Evolutionary conservation across 2,329 filamentous ascomycete genomes (phyloP), one percentile per base, ranked within the genome.

Genomic region (Dothidotthia symphoricarpi): DNA sequence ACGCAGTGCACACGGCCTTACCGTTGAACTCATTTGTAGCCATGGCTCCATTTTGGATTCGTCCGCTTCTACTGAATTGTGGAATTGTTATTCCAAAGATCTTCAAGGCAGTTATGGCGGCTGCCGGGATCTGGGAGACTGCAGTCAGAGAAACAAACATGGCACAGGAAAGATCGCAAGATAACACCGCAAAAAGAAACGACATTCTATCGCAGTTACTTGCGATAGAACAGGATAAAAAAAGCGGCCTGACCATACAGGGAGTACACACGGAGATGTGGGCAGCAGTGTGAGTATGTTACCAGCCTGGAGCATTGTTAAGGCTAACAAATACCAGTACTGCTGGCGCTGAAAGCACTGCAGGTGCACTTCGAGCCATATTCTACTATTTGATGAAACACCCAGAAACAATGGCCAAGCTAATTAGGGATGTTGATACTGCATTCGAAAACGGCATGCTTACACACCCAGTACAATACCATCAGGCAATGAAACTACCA

Each of bases 401-500:
- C 34, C 62, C 62, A 1, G 28, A 38, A 6, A 40, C 39, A 12
- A 35, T 56, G 1, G 14, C 12, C 10, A 48, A 48, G 30, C 36
- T 37, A 1, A 51, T 37, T 3, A 28, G 35, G 8, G 56, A 57
- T 26, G 29, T 61, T 12, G 53, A 61, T 37, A 30, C 32, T 9
- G 48, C 8, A 8, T 26, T 35, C n/a, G 25, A 24, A 3, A 24
- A 43, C 14, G 37, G 48, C 16, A 14, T 31, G 29, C 32, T 57
- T n/a, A 43, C 30, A 4, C 40, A 41, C 3, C 48, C 42, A 11
- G 28, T 54, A 6, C 43, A 39, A 16, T 46, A 55, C 16, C 27
- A 24, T 6, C 47, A 88, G 61, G 75, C 73, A 31, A 81, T 86
- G 61, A 77, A 76, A 35, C 73, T 91, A 4, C 78, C 80, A 0